These are phyloP conservation scores for Solanum lignicaule DNA, from an alignment of 257 asterid species.

Conservation along the genomic window DNA sequence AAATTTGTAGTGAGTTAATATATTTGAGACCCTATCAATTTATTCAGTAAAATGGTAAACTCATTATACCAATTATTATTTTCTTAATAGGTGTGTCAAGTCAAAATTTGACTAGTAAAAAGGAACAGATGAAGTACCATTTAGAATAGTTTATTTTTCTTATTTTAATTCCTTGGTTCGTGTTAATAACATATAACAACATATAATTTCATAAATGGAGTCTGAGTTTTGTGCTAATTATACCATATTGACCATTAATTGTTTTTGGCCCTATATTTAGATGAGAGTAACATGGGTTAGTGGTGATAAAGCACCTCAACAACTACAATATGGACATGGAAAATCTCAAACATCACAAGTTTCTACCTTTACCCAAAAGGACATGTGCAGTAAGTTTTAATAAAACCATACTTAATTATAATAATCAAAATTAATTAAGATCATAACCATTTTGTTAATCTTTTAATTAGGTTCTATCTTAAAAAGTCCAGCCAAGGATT, in stretches of 20 bases:
- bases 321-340: conserved; percentile 46
- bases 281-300: conserved; percentile 84
- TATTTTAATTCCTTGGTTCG: too few species aligned
- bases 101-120: too few species aligned
- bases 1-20: too few species aligned
- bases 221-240: too few species aligned
- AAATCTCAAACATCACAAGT: conserved; percentile 28
- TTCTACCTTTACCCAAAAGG: conserved; percentile 51
- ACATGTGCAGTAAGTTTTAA: conserved; percentile 60
- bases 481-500: conserved; percentile 60
- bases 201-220: too few species aligned
- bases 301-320: conserved; percentile 52
- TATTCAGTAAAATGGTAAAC: too few species aligned
- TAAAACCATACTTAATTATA: not conserved
- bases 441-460: not conserved
- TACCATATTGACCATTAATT: not conserved
- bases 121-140: too few species aligned
- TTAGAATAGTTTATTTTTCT: too few species aligned
- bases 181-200: too few species aligned
- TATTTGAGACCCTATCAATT: too few species aligned
- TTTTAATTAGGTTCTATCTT: conserved; percentile 11
- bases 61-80: too few species aligned
- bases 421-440: not conserved
- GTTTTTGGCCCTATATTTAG: conserved; percentile 15
- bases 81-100: too few species aligned